These are phyloP conservation scores for Talaromyces sp. DNA, from an alignment of 2,329 filamentous ascomycete genomes.

Conservation along the genomic window DNA sequence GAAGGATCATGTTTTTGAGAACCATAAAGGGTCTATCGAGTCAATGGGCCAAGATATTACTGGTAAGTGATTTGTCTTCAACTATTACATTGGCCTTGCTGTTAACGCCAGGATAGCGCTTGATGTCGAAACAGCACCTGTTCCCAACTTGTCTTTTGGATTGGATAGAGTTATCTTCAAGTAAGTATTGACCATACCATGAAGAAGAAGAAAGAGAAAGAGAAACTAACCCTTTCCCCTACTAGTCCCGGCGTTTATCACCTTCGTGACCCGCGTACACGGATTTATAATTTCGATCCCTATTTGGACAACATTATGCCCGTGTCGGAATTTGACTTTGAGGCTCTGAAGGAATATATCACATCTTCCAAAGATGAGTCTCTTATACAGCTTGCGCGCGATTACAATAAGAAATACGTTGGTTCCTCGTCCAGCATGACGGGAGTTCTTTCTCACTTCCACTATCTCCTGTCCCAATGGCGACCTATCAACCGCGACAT, in stretches of 20 bases:
- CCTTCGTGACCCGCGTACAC: constrained; percentile 79
- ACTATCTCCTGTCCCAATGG: constrained; percentile 84
- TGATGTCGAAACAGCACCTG: constrained; percentile 44
- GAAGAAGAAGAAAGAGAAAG: background rate
- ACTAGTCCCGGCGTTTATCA: constrained; percentile 74
- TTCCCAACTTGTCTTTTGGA: constrained; percentile 66
- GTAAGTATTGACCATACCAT: constrained; percentile 29
- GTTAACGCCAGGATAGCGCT: constrained; percentile 23
- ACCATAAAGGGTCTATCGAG: background rate
- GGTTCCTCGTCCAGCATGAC: constrained; percentile 99
- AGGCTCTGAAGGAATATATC: constrained; percentile 77
- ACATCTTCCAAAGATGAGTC: constrained; percentile 81
- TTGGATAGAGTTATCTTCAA: constrained; percentile 94
- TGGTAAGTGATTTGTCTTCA: constrained; percentile 12
- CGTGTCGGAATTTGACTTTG: constrained; percentile 85
- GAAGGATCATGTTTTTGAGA: background rate
- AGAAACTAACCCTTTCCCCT: background rate
- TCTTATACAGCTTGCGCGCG: constrained; percentile 63
- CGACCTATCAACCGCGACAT: constrained; percentile 63
- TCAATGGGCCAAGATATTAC: constrained; percentile 2
- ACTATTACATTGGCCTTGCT: background rate
- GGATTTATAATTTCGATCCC: constrained; percentile 95
- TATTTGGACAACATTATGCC: constrained; percentile 93
- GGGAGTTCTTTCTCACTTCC: constrained; percentile 78
- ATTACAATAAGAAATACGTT: constrained; percentile 72